These are phyloP conservation scores for Nakaseomyces uthaithaninus DNA, from an alignment of 1,139 yeast species.

Conservation along the genomic window DNA sequence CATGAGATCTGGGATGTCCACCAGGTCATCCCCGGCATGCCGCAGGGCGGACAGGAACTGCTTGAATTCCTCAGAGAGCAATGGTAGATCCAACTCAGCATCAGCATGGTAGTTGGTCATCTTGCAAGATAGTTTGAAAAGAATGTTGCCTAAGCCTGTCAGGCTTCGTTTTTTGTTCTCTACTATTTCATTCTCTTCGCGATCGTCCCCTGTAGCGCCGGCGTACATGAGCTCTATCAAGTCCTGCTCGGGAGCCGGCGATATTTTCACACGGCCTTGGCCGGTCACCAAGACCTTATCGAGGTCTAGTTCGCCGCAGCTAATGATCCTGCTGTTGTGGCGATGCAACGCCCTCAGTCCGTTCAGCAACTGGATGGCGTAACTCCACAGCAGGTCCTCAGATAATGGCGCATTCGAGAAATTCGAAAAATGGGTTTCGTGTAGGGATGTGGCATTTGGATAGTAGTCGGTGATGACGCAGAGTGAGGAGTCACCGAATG, in stretches of 20 bases:
- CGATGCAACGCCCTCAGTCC: conserved; percentile 52
- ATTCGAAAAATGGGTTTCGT: conserved; percentile 45
- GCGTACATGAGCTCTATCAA: conserved; percentile 37
- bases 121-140: conserved; percentile 48
- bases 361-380: conserved; percentile 61
- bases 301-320: conserved; percentile 56
- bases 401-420: conserved; percentile 41
- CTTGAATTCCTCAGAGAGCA: conserved; percentile 33
- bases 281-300: conserved; percentile 65
- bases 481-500: conserved; percentile 70
- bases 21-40: not conserved
- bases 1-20: not conserved
- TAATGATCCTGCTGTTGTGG: conserved; percentile 51
- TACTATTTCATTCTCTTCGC: conserved; percentile 9
- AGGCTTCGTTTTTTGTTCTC: not conserved
- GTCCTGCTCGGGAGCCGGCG: conserved; percentile 67
- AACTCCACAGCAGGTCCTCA: conserved; percentile 66
- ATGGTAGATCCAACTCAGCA: conserved; percentile 20
- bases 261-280: conserved; percentile 58
- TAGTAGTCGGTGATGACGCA: conserved; percentile 60
- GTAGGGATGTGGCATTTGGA: conserved; percentile 54
- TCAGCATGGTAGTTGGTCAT: conserved; percentile 24
- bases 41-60: conserved; percentile 31
- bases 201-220: conserved; percentile 28
- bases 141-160: conserved; percentile 44